phyloP scores from a whole-genome alignment of 768 basidiomycete genomes.

The Pulveroboletus sp. region DNA sequence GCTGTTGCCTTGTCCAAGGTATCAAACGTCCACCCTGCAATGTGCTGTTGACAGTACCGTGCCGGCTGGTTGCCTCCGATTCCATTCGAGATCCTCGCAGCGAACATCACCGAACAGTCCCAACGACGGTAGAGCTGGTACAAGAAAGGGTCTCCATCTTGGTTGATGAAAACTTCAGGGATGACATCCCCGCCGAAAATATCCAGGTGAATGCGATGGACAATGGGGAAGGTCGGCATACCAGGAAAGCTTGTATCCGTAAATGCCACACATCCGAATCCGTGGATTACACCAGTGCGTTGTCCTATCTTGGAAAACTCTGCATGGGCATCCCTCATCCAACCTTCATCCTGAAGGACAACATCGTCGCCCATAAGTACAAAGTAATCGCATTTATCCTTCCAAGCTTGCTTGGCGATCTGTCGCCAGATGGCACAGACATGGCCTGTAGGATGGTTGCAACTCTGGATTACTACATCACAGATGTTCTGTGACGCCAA shows the following conservation, averaged over 20 bases:
- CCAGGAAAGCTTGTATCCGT: conserved; percentile 54
- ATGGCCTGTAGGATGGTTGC: conserved; percentile 41
- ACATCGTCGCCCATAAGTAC: conserved; percentile 58
- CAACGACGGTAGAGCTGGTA: conserved; percentile 61
- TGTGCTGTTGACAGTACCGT: conserved; percentile 46
- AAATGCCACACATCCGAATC: conserved; percentile 59
- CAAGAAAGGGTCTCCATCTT: conserved; percentile 57
- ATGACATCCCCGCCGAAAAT: conserved; percentile 51
- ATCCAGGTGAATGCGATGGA: conserved; percentile 55
- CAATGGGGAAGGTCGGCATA: conserved; percentile 60
- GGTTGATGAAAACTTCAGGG: conserved; percentile 53
- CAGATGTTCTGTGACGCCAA: conserved; percentile 37
- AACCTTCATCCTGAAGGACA: conserved; percentile 45
- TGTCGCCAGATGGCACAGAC: conserved; percentile 55
- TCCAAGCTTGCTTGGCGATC: conserved; percentile 46
- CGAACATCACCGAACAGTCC: conserved; percentile 47
- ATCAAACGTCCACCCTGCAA: conserved; percentile 47
- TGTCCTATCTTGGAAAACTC: conserved; percentile 38
- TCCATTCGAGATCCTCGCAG: conserved; percentile 39
- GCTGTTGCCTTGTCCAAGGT: conserved; percentile 41
- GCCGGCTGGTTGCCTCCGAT: conserved; percentile 46
- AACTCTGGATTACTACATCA: conserved; percentile 36
- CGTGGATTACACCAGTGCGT: conserved; percentile 33
- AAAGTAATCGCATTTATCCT: conserved; percentile 48
- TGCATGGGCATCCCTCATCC: conserved; percentile 44